Evolutionary conservation across 2,329 filamentous ascomycete genomes (phyloP).

Genomic region (Dactylonectria macrodidyma): DNA sequence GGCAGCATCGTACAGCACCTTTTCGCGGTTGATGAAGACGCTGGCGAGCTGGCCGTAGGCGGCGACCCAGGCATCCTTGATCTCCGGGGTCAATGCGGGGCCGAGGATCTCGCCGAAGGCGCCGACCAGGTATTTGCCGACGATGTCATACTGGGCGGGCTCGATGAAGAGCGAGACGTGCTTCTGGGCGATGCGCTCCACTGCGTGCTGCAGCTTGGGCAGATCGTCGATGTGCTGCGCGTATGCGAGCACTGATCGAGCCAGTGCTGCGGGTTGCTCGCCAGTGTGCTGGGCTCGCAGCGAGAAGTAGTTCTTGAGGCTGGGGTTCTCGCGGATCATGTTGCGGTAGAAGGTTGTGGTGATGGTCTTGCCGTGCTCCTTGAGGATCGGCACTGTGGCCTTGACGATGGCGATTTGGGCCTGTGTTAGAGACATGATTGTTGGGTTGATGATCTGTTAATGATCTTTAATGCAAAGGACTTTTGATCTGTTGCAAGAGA

Average conservation of each 20-base stretch:
- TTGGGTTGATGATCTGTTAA: background rate
- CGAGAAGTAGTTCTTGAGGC: constrained; percentile 80
- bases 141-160: constrained; percentile 79
- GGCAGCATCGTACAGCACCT: constrained; percentile 69
- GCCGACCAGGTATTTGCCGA: constrained; percentile 77
- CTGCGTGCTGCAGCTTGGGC: constrained; percentile 66
- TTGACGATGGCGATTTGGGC: constrained; percentile 81
- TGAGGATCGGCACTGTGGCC: constrained; percentile 80
- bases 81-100: constrained; percentile 74
- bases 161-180: constrained; percentile 80
- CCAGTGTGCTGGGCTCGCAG: constrained; percentile 77
- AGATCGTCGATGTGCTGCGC: constrained; percentile 81
- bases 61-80: constrained; percentile 79
- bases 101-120: constrained; percentile 79
- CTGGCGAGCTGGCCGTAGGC: constrained; percentile 81
- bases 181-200: constrained; percentile 83
- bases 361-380: constrained; percentile 77
- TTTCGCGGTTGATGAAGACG: constrained; percentile 78
- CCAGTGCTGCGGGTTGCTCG: constrained; percentile 79
- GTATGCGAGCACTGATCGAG: constrained; percentile 79
- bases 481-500: background rate
- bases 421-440: constrained; percentile 67
- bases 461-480: background rate
- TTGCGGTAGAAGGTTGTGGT: constrained; percentile 81
- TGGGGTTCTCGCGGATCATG: constrained; percentile 75